Evolutionary conservation across 306 rosid genomes (phyloP), one percentile per base, ranked within the genome.

Genomic region (Vigna trinervia): DNA sequence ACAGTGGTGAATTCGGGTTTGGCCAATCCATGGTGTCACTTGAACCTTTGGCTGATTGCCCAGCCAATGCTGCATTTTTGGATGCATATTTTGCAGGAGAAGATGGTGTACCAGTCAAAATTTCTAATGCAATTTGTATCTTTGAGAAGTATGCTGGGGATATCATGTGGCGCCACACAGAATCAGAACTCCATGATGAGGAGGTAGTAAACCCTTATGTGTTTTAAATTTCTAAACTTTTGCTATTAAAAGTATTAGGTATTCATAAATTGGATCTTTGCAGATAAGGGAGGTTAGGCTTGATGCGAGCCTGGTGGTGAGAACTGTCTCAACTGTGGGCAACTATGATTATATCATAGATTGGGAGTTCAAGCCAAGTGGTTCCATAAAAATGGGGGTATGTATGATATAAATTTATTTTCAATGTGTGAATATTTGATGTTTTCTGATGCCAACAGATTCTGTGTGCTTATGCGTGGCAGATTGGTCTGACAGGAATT

Each of bases 101-200:
- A 57, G 75, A 82, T 72, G 93, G 84, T 0, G 39, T 38, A 0
- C 88, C 85, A 6, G 86, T 89, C 1, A 78, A 80, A 10, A 84
- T 69, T 26, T 0, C 86, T 0, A 86, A 90, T 46, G 78, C 90
- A 5, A 26, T 87, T 1, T 87, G 94, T 46, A 66, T 90, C 6
- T 90, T 84, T 12, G 94, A 90, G 52, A 72, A 52, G 13, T 71
- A 75, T 46, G 86, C 82, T 5, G 86, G 89, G 1, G 75, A 85
- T 45, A 72, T 82, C 32, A 69, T 87, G 88, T 89, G 93, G 93
- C 93, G 91, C 8, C 93, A 87, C 71, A 85, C 93, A 11, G 88
- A 85, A 76, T 4, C 0, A 0, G 71, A 0, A 2, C 30, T 84
- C 46, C 73, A 77, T 0, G 20, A 60, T 1, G 59, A 63, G 34